Base-by-base conservation (phyloP, 108 stramenopile species). In the Seminavis robusta region DNA sequence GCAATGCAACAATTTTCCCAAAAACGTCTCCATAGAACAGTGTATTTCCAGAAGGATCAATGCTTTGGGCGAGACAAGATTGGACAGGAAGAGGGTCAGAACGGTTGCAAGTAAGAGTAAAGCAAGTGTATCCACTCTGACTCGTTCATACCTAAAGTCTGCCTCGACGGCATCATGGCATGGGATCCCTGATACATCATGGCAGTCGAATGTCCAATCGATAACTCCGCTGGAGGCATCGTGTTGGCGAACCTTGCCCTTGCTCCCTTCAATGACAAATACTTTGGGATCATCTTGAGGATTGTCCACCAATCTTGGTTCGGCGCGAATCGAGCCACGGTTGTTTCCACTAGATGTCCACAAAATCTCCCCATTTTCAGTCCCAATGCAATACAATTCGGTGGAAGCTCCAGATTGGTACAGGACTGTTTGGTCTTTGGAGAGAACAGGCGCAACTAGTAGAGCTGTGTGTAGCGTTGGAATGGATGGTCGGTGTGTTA, bases 1-100 rank as follows among this genome's bases (percentile, higher is more conserved):
- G 48, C 56, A 65, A 46, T 5, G 69, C 61, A 20, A 36, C 49
- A 45, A 76, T 66, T 44, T 43, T 39, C 28, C 74, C 74, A 37
- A 43, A 52, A n/a, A 76, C 48, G 33, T 69, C 69, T 10, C 69
- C 68, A 33, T 76, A 76, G 54, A 66, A 76, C 10, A 76, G n/a
- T 8, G 52, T 30, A 28, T 65, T 66, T 19, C 74, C 74, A 40
- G 41, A 57, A 1, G 56, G 38, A 10, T 61, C 36, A 36, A 76
- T 45, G 31, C 67, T 61, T n/a, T n/a, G n/a, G n/a, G n/a, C n/a
- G n/a, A n/a, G n/a, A n/a, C n/a, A 40, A 47, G 15, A 37, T 11
- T 11, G 9, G 11, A 37, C 36, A 37, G 9, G 36, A 37, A 13
- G 13, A 11, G 11, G 36, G 13, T 37, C 36, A 37, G 36, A 13